Evolutionary conservation across 2,329 filamentous ascomycete genomes (phyloP).

Genomic region (Pezicula rhizophila): DNA sequence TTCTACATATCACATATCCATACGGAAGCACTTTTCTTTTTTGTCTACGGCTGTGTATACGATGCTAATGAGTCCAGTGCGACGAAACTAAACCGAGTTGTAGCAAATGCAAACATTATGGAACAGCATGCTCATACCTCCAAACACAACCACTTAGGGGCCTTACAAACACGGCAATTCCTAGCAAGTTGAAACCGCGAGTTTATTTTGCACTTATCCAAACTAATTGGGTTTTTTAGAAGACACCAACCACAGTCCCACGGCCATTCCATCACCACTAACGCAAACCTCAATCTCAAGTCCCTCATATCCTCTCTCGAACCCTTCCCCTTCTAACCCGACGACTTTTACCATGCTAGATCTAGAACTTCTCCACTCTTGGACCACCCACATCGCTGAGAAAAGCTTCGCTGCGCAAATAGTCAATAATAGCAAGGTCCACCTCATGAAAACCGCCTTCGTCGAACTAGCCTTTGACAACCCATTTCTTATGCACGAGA

Average conservation of each 20-base stretch:
- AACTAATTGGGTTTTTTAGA: neutral
- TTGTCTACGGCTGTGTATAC: neutral
- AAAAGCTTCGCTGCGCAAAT: slow-evolving; percentile 14
- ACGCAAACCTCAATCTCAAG: slow-evolving; percentile 2
- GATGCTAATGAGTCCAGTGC: slow-evolving; percentile 14
- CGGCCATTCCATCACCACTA: slow-evolving; percentile 5
- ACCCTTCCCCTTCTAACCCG: neutral
- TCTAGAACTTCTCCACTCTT: slow-evolving; percentile 37
- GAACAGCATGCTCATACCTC: slow-evolving; percentile 22
- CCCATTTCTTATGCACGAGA: slow-evolving; percentile 31
- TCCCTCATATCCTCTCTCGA: neutral
- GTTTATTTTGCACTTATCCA: slow-evolving; percentile 3
- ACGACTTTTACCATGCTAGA: slow-evolving; percentile 28
- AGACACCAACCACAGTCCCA: neutral
- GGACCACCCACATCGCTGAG: slow-evolving; percentile 33
- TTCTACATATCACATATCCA: neutral
- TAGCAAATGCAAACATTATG: slow-evolving; percentile 19
- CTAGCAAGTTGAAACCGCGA: neutral
- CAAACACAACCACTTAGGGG: slow-evolving; percentile 20
- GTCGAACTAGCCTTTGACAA: slow-evolving; percentile 18
- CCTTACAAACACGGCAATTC: neutral
- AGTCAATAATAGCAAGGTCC: neutral
- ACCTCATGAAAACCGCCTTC: slow-evolving; percentile 19
- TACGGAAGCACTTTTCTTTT: neutral
- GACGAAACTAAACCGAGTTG: slow-evolving; percentile 24